Evolutionary conservation across 768 basidiomycete species (phyloP), one percentile per base, ranked within the genome.

Genomic region (Lactarius trivialis): DNA sequence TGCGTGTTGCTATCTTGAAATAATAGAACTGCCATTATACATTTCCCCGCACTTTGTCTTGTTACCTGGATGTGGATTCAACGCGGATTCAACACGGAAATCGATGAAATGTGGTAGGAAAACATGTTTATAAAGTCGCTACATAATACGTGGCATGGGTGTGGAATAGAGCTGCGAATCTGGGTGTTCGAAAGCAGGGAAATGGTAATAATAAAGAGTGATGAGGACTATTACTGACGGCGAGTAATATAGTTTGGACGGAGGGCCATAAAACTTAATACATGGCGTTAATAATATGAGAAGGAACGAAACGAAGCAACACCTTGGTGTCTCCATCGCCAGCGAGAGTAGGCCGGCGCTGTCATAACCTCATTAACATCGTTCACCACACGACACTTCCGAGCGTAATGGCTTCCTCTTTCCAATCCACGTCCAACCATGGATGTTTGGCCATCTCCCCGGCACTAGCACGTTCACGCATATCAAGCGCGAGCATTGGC

Each of bases 401-500:
- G 30, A 60, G 54, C 67, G 73, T 68, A 39, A 67, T 71, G 39
- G 67, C 71, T 43, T 77, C 73, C 45, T 66, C 57, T 24, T 58
- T 56, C 67, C 67, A 67, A 49, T 74, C 70, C 61, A 77, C 69
- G 24, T 74, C 73, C 60, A 96, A 73, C 93, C 93, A 97, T 55
- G 79, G 74, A 69, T 93, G 89, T 60, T 83, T 77, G 57, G 86
- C 77, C 77, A 94, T 78, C 60, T 92, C 89, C 39, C 82, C 78
- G 15, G 93, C 92, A 51, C 82, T 78, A 48, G 80, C 81, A 36
- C 93, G 85, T 58, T 82, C 74, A 67, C 82, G 79, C 70, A 85
- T 85, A 69, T 93, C 86, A 60, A 85, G 73, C 33, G 79, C 76
- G 65, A 93, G 79, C 91, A 91, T 91, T 32, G 89, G 89, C 66